Evolutionary conservation across 1,139 yeast genomes (phyloP).

Genomic region (Geotrichum siamense): DNA sequence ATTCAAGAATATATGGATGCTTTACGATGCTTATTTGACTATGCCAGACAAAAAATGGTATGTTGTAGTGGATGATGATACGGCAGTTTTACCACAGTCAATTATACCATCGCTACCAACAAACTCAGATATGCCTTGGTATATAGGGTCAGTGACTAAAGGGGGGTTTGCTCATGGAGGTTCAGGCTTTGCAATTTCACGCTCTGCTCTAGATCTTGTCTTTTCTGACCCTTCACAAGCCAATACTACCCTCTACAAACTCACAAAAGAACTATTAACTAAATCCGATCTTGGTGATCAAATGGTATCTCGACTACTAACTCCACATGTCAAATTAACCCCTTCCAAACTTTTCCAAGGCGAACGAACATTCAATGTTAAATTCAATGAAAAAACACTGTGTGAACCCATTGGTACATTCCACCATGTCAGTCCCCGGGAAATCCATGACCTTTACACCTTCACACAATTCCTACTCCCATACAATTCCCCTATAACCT

Average conservation of each 20-base stretch:
- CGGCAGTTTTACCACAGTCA: slow-evolving; percentile 24
- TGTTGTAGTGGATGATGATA: slow-evolving; percentile 36
- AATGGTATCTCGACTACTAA: slow-evolving; percentile 30
- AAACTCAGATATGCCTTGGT: slow-evolving; percentile 26
- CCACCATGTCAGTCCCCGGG: slow-evolving; percentile 33
- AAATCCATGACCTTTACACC: slow-evolving; percentile 33
- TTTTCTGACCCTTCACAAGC: slow-evolving; percentile 23
- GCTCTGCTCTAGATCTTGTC: slow-evolving; percentile 23
- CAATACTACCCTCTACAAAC: slow-evolving; percentile 24
- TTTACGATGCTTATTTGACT: slow-evolving; percentile 33
- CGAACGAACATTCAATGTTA: slow-evolving; percentile 25
- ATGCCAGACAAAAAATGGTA: slow-evolving; percentile 34
- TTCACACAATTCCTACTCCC: slow-evolving; percentile 31
- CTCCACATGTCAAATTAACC: slow-evolving; percentile 20
- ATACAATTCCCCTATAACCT: slow-evolving; percentile 26
- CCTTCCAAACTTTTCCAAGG: slow-evolving; percentile 31
- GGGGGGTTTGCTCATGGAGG: slow-evolving; percentile 37
- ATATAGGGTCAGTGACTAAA: slow-evolving; percentile 30
- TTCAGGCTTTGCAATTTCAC: slow-evolving; percentile 34
- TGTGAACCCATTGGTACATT: slow-evolving; percentile 32
- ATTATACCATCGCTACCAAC: background rate
- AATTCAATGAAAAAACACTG: slow-evolving; percentile 24
- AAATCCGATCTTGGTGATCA: slow-evolving; percentile 32
- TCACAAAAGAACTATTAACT: slow-evolving; percentile 4
- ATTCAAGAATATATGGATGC: slow-evolving; percentile 37